These are phyloP conservation scores for Cyamopsis tetragonoloba DNA, from an alignment of 306 rosid genomes.

Conservation along the genomic window DNA sequence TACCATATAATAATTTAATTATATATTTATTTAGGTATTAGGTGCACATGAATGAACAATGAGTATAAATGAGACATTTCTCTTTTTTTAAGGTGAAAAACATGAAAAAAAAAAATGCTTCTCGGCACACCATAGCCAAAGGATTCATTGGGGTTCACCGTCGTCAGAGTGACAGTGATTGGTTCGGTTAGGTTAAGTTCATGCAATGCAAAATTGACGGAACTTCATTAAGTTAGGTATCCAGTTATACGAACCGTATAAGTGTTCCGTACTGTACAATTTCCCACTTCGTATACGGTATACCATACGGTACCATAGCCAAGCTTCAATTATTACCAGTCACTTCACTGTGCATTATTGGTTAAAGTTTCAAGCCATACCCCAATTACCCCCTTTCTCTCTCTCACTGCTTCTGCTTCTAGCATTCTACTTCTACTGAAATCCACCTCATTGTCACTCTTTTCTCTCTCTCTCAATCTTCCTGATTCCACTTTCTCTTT, in stretches of 20 bases:
- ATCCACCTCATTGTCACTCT: constrained; percentile 25
- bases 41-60: too few species aligned
- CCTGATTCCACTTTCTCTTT: not conserved
- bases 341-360: constrained; percentile 20
- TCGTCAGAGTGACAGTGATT: too few species aligned
- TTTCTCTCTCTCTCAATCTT: not conserved
- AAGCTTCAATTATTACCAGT: constrained; percentile 11
- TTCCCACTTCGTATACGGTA: not conserved
- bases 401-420: not conserved
- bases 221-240: too few species aligned
- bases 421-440: constrained; percentile 15
- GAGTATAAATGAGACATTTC: too few species aligned
- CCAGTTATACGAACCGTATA: not conserved
- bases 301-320: not conserved
- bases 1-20: too few species aligned
- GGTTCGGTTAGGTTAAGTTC: too few species aligned
- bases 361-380: not conserved
- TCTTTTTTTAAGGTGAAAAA: too few species aligned
- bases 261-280: not conserved
- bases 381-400: not conserved
- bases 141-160: too few species aligned
- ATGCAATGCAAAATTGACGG: too few species aligned
- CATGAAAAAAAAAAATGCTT: too few species aligned
- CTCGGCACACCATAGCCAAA: too few species aligned
- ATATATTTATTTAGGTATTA: too few species aligned